Percentiles rank a stretch among this genome's conserved stretches.
These are phyloP conservation scores for Mycosarcoma mackinlayi DNA, from an alignment of 1,284 basidiomycete genomes.

Conservation along the genomic window DNA sequence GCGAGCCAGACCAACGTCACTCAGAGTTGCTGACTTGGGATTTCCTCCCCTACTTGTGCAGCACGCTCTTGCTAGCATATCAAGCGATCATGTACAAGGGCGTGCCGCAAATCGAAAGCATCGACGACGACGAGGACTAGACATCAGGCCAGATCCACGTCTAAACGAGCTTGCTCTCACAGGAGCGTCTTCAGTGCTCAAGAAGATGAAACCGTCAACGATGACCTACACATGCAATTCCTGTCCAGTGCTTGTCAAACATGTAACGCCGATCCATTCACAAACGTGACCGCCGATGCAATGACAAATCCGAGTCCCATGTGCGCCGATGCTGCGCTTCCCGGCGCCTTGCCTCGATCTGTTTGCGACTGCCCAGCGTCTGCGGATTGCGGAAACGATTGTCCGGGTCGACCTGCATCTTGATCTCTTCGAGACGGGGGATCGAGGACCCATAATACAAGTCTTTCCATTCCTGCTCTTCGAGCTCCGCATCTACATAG, in stretches of 20 bases:
- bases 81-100: slow-evolving; percentile 11
- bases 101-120: slow-evolving; percentile 6
- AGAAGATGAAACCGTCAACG: no score
- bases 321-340: slow-evolving; percentile 2
- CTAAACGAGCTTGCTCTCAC: no score
- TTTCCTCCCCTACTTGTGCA: no score
- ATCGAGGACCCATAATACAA: slow-evolving; percentile 53
- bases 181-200: no score
- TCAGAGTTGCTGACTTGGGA: no score
- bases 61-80: neutral
- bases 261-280: no score
- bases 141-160: no score
- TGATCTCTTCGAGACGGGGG: slow-evolving; percentile 42
- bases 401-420: slow-evolving; percentile 48
- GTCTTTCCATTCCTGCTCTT: slow-evolving; percentile 44
- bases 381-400: slow-evolving; percentile 57
- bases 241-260: neutral
- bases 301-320: neutral
- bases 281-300: slow-evolving; percentile 6
- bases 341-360: slow-evolving; percentile 24
- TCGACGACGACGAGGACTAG: slow-evolving; percentile 15
- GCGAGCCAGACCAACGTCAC: neutral
- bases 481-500: slow-evolving; percentile 55
- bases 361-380: slow-evolving; percentile 32
- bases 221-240: neutral